These are phyloP conservation scores for Diaporthe citriasiana DNA, from an alignment of 2,329 filamentous ascomycete species.

Conservation along the genomic window DNA sequence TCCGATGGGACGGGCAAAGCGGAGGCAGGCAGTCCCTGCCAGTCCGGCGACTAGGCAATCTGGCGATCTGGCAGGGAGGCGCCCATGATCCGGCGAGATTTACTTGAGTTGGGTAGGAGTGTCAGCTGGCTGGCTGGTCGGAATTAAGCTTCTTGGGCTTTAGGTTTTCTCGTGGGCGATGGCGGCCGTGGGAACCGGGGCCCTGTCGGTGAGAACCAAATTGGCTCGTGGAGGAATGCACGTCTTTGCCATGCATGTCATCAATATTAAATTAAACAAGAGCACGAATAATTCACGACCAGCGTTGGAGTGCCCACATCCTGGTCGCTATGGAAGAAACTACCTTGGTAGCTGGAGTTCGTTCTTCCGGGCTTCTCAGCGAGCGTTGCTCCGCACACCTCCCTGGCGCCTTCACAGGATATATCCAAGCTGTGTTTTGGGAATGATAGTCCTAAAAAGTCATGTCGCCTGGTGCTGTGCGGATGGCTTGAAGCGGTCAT, in stretches of 20 bases:
- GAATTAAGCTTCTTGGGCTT: conserved; percentile 32
- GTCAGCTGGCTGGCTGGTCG: background rate
- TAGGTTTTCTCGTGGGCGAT: conserved; percentile 12
- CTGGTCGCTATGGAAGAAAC: background rate
- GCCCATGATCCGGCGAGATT: conserved; percentile 22
- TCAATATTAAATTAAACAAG: conserved; percentile 23
- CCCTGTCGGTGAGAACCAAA: conserved; percentile 10
- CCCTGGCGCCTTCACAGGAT: background rate
- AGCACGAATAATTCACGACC: background rate
- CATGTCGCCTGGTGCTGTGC: background rate
- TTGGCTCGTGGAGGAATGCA: conserved; percentile 24
- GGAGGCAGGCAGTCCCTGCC: conserved; percentile 8
- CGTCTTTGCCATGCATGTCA: conserved; percentile 21
- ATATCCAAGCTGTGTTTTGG: background rate
- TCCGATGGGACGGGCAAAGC: conserved; percentile 10
- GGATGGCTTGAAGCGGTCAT: background rate
- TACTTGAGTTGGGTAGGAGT: conserved; percentile 11
- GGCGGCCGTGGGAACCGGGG: background rate
- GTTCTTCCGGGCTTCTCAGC: conserved; percentile 24
- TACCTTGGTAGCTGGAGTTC: background rate
- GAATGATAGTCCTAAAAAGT: too few relatives aligned
- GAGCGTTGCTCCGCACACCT: background rate
- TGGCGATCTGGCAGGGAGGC: background rate
- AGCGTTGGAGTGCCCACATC: background rate
- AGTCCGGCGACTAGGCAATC: background rate